Evolutionary conservation across 2,329 filamentous ascomycete species (phyloP), one percentile per base, ranked within the genome.

Genomic region (Penicillium sp.): DNA sequence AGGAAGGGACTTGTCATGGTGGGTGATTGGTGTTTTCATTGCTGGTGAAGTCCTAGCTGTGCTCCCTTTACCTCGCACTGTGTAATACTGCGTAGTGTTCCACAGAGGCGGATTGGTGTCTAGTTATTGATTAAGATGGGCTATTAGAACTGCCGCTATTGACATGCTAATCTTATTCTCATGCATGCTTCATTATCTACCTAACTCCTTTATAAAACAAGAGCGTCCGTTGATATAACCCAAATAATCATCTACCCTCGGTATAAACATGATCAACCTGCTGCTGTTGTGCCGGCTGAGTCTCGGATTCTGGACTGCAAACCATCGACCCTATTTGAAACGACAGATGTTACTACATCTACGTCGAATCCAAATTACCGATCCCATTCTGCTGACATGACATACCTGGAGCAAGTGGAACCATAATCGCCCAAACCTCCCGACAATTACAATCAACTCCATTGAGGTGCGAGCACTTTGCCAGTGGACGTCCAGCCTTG

Each of bases 341-440:
- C 0, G 17, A 10, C 27, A 17, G 27, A 48, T 12, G 8, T 48
- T 33, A 48, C 19, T 48, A 48, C 19, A 33, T 12, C 13, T 47
- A 47, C 12, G 6, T 17, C 45, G 13, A 23, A 10, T 6, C 3
- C 13, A 23, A 3, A 31, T 13, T 3, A 40, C n/a, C n/a, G 19
- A 33, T 12, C n/a, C 15, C 15, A 15, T 38, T 37, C 17, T 17
- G n/a, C 19, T 50, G 33, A 19, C n/a, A 49, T 21, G 15, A 29
- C 40, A 21, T 50, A 55, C 53, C 53, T 50, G 50, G 50, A n/a
- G 29, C 29, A 43, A 55, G 53, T 8, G 46, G 53, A 33, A 55
- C 53, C 53, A 50, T 55, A 17, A 55, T 29, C 1, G 53, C 53
- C 53, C 53, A 50, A 23, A 50, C 29, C 12, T 55, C 53, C 13